These are phyloP conservation scores for Cutaneotrichosporon arboriforme DNA, from an alignment of 1,284 basidiomycete genomes.

Conservation along the genomic window DNA sequence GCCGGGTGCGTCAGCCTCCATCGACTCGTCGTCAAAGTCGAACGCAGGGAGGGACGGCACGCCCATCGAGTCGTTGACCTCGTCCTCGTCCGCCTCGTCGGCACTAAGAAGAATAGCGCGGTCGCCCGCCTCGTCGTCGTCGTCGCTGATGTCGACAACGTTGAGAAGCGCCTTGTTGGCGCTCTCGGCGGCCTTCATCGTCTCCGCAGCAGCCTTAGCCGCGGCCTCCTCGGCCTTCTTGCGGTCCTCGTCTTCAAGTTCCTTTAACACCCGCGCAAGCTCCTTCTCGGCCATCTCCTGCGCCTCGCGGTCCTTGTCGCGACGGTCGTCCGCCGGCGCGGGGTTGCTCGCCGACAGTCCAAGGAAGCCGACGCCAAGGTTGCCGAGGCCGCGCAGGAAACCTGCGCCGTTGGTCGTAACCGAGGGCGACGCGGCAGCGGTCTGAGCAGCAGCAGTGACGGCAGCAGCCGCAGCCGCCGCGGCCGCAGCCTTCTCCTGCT, in stretches of 20 bases:
- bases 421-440: conserved; percentile 8
- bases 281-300: conserved; percentile 29
- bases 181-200: background rate
- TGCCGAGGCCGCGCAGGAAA: conserved; percentile 36
- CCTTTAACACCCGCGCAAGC: conserved; percentile 25
- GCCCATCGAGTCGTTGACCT: conserved; percentile 16
- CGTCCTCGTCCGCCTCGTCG: conserved; percentile 18
- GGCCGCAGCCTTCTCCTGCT: conserved; percentile 20
- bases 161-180: background rate
- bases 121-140: conserved; percentile 3
- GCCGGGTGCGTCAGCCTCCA: background rate
- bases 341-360: conserved; percentile 29
- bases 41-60: conserved; percentile 18
- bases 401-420: conserved; percentile 25
- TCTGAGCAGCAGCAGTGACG: background rate
- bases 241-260: conserved; percentile 9
- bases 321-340: conserved; percentile 9
- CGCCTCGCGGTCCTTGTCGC: conserved; percentile 27
- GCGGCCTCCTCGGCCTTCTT: conserved; percentile 3
- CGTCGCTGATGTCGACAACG: background rate
- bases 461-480: conserved; percentile 4
- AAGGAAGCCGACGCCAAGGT: conserved; percentile 10
- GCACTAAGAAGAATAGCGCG: conserved; percentile 11
- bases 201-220: background rate
- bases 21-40: conserved; percentile 15